Percentiles rank a stretch among this genome's conserved stretches.
phyloP scores from a whole-genome alignment of 2,329 filamentous ascomycete genomes.

The Iodosphaeria phyllophila region DNA sequence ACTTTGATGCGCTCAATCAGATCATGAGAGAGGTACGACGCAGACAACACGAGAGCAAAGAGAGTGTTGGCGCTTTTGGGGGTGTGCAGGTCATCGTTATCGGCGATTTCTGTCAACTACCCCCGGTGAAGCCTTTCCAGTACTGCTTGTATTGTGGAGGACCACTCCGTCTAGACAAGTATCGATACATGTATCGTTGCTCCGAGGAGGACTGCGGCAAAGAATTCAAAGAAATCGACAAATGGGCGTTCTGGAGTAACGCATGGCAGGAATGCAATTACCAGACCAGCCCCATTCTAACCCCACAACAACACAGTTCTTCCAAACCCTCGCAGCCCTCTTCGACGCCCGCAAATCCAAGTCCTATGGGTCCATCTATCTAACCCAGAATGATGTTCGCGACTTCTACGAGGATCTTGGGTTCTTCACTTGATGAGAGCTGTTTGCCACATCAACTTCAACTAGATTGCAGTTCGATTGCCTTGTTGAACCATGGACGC shows the following conservation, averaged over 20 bases:
- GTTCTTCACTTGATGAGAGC: no score
- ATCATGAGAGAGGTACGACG: slow-evolving; percentile 21
- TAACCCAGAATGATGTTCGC: no score
- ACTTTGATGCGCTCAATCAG: slow-evolving; percentile 30
- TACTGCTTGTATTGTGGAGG: slow-evolving; percentile 27
- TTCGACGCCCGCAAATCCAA: no score
- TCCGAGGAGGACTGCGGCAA: slow-evolving; percentile 14
- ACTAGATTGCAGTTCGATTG: no score
- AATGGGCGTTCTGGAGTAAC: slow-evolving; percentile 39
- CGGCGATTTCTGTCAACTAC: slow-evolving; percentile 41
- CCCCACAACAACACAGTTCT: no score
- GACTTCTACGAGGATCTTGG: no score
- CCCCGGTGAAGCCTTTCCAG: slow-evolving; percentile 37
- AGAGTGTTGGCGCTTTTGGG: slow-evolving; percentile 13
- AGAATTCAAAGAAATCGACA: slow-evolving; percentile 25
- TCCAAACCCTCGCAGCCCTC: no score
- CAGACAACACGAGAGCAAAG: background rate
- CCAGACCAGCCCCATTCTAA: no score
- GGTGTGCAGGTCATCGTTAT: slow-evolving; percentile 36
- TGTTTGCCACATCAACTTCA: no score
- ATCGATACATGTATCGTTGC: slow-evolving; percentile 2
- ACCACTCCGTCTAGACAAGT: slow-evolving; percentile 8
- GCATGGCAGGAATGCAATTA: no score
- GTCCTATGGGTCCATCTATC: no score
- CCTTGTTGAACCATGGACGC: no score